These are phyloP conservation scores for Phytopythium helicoides DNA, from an alignment of 352 stramenopile genomes.

Conservation along the genomic window DNA sequence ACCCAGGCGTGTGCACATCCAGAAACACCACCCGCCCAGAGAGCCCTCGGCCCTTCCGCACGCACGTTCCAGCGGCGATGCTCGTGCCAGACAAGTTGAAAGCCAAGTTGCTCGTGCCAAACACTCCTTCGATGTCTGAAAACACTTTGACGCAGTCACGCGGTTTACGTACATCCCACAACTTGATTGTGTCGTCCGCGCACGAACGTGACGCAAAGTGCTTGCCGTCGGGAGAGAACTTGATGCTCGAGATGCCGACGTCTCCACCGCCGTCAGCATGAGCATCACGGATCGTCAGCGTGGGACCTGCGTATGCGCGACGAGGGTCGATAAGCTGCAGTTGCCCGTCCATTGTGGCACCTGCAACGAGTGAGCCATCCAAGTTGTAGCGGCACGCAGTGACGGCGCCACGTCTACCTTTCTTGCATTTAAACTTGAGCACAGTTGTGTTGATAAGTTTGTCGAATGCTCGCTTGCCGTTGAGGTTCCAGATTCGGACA, in stretches of 20 bases:
- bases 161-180: slow-evolving; percentile 78
- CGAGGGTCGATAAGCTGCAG: slow-evolving; percentile 76
- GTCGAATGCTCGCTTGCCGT: slow-evolving; percentile 65
- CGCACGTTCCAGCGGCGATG: slow-evolving; percentile 62
- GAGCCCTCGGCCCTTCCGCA: slow-evolving; percentile 59
- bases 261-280: slow-evolving; percentile 72
- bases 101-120: slow-evolving; percentile 74
- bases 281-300: slow-evolving; percentile 60
- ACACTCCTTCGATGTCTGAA: slow-evolving; percentile 56
- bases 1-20: slow-evolving; percentile 61
- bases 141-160: slow-evolving; percentile 64
- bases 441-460: slow-evolving; percentile 84
- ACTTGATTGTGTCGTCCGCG: slow-evolving; percentile 74
- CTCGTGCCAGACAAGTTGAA: slow-evolving; percentile 77
- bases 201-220: slow-evolving; percentile 68
- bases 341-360: slow-evolving; percentile 75
- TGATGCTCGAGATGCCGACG: slow-evolving; percentile 65
- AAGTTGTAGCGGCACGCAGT: slow-evolving; percentile 70
- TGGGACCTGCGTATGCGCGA: slow-evolving; percentile 61
- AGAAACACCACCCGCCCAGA: slow-evolving; percentile 66
- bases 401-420: slow-evolving; percentile 66
- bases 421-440: slow-evolving; percentile 81
- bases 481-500: slow-evolving; percentile 70
- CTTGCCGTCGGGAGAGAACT: slow-evolving; percentile 68
- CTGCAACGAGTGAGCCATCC: slow-evolving; percentile 58